phyloP scores from a whole-genome alignment of 2,329 filamentous ascomycete species.

The Paecilomyces sp. region DNA sequence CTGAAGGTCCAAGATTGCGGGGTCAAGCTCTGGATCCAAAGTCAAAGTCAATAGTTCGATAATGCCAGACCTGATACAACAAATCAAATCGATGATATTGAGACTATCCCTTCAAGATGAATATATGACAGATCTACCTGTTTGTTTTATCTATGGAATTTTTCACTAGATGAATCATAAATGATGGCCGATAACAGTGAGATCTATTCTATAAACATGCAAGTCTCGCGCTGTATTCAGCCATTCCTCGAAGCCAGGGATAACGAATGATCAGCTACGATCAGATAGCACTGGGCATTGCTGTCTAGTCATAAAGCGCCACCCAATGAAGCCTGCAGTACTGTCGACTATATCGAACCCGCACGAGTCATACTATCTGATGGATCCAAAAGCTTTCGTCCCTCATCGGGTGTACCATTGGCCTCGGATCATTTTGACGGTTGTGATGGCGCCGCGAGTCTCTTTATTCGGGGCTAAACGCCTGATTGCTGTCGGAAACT shows the following conservation, averaged over 20 bases:
- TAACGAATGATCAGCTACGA: not conserved
- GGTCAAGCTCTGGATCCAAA: not conserved
- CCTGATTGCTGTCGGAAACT: not conserved
- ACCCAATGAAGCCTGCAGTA: no score
- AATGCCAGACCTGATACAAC: not conserved
- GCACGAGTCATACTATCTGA: no score
- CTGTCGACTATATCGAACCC: no score
- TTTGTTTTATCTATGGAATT: not conserved
- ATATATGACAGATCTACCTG: not conserved
- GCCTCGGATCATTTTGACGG: not conserved
- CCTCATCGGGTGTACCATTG: not conserved
- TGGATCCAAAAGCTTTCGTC: no score
- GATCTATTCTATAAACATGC: not conserved
- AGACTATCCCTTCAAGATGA: not conserved
- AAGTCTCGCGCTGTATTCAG: not conserved
- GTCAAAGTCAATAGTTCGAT: not conserved
- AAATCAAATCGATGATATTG: not conserved
- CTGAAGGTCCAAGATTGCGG: not conserved
- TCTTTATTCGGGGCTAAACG: not conserved
- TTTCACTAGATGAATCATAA: not conserved
- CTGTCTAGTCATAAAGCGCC: no score
- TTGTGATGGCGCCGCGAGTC: not conserved
- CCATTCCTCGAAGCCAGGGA: not conserved
- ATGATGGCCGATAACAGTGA: not conserved
- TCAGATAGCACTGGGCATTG: no score